phyloP scores from a whole-genome alignment of 345 rosid genomes.

The Sisymbrium irio region DNA sequence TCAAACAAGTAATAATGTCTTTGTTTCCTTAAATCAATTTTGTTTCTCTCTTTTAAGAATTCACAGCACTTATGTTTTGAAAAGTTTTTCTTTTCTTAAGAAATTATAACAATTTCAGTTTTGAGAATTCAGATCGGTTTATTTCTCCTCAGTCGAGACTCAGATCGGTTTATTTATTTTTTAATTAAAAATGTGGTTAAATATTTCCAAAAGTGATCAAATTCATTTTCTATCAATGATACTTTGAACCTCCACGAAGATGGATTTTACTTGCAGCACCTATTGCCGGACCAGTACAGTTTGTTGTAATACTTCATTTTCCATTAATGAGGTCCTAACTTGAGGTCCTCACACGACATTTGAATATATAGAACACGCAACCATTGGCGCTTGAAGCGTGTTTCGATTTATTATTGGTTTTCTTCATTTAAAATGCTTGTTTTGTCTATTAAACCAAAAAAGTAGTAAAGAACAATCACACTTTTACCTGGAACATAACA shows the following conservation, averaged over 20 bases:
- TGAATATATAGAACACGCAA: not conserved
- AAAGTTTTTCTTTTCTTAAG: not conserved
- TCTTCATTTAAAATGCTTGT: not conserved
- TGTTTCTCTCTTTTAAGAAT: not conserved
- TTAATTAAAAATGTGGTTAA: not conserved
- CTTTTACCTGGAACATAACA: conserved; percentile 20
- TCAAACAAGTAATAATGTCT: conserved; percentile 4
- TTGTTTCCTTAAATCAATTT: conserved; percentile 26
- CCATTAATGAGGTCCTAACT: not conserved
- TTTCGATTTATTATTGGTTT: conserved; percentile 17
- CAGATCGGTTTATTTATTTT: not conserved
- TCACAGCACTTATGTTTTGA: not conserved
- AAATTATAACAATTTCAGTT: not conserved
- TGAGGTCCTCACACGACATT: not conserved
- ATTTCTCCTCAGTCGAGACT: not conserved
- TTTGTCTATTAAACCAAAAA: not conserved
- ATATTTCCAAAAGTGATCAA: not conserved
- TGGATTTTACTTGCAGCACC: not conserved
- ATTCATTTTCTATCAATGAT: not conserved
- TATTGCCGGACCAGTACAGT: not conserved
- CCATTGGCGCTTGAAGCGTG: not conserved
- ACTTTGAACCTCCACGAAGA: not conserved
- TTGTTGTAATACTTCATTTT: not conserved
- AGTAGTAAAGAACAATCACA: conserved; percentile 12
- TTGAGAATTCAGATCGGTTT: not conserved